Evolutionary conservation across 192 early-diverging fungal genomes (phyloP).

Genomic region (Radiomyces spectabilis): DNA sequence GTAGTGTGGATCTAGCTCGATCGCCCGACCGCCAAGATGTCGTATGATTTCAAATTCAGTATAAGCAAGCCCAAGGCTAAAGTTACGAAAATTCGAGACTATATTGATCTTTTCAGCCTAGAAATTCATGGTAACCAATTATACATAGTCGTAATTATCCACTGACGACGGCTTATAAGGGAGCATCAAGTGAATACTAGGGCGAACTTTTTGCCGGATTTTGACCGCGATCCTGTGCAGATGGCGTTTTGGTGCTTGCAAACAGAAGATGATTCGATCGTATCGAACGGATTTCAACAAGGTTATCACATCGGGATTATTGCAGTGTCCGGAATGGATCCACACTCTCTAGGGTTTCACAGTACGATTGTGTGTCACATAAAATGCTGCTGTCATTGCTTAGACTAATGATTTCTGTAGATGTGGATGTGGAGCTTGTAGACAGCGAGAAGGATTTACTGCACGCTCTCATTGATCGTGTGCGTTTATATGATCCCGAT

Average conservation of each 20-base stretch:
- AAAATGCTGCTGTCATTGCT: too few species aligned
- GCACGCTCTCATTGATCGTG: slow-evolving; percentile 39
- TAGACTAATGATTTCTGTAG: slow-evolving; percentile 5
- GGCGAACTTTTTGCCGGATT: slow-evolving; percentile 56
- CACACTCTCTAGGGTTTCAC: too few species aligned
- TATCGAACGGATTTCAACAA: slow-evolving; percentile 29
- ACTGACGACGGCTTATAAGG: too few species aligned
- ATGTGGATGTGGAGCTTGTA: slow-evolving; percentile 29
- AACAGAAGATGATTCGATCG: slow-evolving; percentile 32
- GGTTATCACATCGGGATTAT: slow-evolving; percentile 41
- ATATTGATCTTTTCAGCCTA: slow-evolving; percentile 48
- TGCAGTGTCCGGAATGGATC: too few species aligned
- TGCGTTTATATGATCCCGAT: slow-evolving; percentile 71
- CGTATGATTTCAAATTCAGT: slow-evolving; percentile 59
- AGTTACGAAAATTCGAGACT: slow-evolving; percentile 31
- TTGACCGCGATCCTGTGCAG: slow-evolving; percentile 51
- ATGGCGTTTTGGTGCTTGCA: slow-evolving; percentile 65
- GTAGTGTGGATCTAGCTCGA: slow-evolving; percentile 43
- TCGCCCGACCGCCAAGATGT: slow-evolving; percentile 54
- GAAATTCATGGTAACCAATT: slow-evolving; percentile 55
- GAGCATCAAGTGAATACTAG: slow-evolving; percentile 32
- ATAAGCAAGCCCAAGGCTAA: slow-evolving; percentile 38
- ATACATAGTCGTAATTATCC: too few species aligned
- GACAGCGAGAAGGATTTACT: slow-evolving; percentile 56
- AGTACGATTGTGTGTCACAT: too few species aligned